Conservation (phyloP, 2,329 filamentous ascomycete genomes). For the Cladobotryum mycophilum region DNA sequence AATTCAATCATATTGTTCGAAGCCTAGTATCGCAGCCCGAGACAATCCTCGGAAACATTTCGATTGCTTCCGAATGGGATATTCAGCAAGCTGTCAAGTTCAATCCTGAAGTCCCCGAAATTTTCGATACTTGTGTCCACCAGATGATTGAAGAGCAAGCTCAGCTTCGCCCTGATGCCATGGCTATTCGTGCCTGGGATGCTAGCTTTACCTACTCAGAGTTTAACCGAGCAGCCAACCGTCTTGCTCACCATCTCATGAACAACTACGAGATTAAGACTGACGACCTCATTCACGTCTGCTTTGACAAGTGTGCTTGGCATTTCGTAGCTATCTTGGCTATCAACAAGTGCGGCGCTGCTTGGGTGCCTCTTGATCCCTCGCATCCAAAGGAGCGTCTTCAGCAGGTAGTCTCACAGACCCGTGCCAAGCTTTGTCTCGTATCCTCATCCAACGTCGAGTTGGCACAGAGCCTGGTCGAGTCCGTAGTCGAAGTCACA, state of each 20-base stretch:
- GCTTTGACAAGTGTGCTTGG: conserved; percentile 8
- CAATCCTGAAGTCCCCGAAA: background rate
- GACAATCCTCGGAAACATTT: background rate
- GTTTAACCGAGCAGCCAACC: background rate
- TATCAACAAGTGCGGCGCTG: conserved; percentile 7
- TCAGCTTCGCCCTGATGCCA: background rate
- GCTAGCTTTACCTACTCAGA: background rate
- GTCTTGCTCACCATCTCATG: conserved; percentile 1
- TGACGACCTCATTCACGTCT: conserved; percentile 1
- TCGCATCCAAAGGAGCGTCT: conserved; percentile 2
- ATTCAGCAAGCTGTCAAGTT: conserved; percentile 1
- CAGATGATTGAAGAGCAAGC: background rate
- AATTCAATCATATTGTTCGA: conserved; percentile 1
- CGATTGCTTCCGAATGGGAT: conserved; percentile 1
- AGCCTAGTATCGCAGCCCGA: background rate
- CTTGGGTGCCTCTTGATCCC: conserved; percentile 6
- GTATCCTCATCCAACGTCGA: background rate
- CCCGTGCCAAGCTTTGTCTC: too few species aligned
- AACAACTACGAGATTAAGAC: background rate
- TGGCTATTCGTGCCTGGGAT: conserved; percentile 6
- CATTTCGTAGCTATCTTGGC: conserved; percentile 2
- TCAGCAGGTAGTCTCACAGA: conserved; percentile 3
- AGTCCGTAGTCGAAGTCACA: background rate
- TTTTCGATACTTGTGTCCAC: conserved; percentile 2
- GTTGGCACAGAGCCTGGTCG: background rate